Evolutionary conservation across 768 basidiomycete genomes (phyloP).

Genomic region (Pisolithus microcarpus): DNA sequence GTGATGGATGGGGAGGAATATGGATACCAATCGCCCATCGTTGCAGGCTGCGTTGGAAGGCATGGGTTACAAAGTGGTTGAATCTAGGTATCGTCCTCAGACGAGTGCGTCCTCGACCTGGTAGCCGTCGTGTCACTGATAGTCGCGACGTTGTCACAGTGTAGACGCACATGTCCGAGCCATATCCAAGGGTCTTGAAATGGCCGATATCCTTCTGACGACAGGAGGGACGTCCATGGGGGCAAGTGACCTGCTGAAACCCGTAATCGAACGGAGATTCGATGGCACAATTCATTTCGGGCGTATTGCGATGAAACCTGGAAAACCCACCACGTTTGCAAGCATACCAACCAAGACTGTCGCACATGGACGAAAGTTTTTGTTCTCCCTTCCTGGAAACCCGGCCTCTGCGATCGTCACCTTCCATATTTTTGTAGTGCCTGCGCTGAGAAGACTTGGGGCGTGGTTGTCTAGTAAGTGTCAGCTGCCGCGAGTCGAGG

Average conservation of each 20-base stretch:
- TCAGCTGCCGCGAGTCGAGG: slow-evolving; percentile 55
- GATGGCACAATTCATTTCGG: slow-evolving; percentile 79
- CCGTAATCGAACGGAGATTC: slow-evolving; percentile 76
- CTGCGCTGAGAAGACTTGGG: slow-evolving; percentile 65
- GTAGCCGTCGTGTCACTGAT: background rate
- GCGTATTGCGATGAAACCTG: slow-evolving; percentile 73
- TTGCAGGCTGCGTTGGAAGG: slow-evolving; percentile 62
- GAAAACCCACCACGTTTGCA: slow-evolving; percentile 89
- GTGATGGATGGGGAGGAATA: slow-evolving; percentile 57
- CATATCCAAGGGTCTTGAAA: slow-evolving; percentile 48
- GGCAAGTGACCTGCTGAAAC: slow-evolving; percentile 78
- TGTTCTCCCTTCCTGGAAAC: slow-evolving; percentile 86
- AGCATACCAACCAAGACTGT: slow-evolving; percentile 46
- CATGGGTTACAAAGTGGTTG: slow-evolving; percentile 69
- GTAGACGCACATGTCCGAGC: slow-evolving; percentile 51
- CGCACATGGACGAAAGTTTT: slow-evolving; percentile 40
- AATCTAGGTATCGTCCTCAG: slow-evolving; percentile 75
- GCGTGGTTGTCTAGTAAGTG: slow-evolving; percentile 52
- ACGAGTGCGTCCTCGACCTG: slow-evolving; percentile 43
- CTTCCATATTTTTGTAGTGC: slow-evolving; percentile 79
- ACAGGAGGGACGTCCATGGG: slow-evolving; percentile 95
- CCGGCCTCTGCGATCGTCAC: slow-evolving; percentile 84
- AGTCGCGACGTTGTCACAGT: slow-evolving; percentile 26
- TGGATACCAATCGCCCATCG: slow-evolving; percentile 86
- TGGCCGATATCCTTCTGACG: slow-evolving; percentile 70